These are phyloP conservation scores for Ramularia endophylla DNA, from an alignment of 2,329 filamentous ascomycete genomes.

Conservation along the genomic window DNA sequence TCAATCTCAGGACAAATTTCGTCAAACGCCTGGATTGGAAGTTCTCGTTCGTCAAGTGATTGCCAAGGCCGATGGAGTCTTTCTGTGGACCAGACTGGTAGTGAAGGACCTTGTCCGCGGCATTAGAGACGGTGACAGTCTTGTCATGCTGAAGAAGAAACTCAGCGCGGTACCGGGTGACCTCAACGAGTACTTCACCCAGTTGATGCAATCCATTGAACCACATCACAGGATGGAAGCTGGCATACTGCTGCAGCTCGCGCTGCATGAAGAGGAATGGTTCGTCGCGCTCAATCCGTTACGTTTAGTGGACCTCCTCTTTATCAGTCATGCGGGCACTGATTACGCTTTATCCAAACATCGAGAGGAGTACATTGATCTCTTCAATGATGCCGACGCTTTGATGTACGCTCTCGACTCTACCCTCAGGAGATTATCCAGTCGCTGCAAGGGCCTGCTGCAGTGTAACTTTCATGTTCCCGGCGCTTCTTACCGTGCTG, in stretches of 20 bases:
- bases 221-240: constrained; percentile 6
- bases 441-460: constrained; percentile 10
- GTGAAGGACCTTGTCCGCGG: constrained; percentile 4
- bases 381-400: neutral
- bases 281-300: constrained; percentile 5
- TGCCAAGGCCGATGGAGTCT: constrained; percentile 3
- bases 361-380: neutral
- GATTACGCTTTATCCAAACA: constrained; percentile 4
- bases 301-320: constrained; percentile 6
- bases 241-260: constrained; percentile 6
- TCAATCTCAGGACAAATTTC: neutral
- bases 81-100: constrained; percentile 3
- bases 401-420: constrained; percentile 5
- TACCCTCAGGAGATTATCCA: constrained; percentile 4
- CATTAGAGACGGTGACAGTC: constrained; percentile 9
- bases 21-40: neutral
- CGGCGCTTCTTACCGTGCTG: neutral
- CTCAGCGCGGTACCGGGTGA: constrained; percentile 3
- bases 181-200: constrained; percentile 7
- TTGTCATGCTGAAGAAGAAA: constrained; percentile 1
- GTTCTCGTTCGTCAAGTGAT: neutral
- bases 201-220: constrained; percentile 7
- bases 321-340: constrained; percentile 2
- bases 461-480: constrained; percentile 4
- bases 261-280: constrained; percentile 6